Base-by-base conservation (phyloP, 805 yeast species). In the Diddensiella santjacobensis region DNA sequence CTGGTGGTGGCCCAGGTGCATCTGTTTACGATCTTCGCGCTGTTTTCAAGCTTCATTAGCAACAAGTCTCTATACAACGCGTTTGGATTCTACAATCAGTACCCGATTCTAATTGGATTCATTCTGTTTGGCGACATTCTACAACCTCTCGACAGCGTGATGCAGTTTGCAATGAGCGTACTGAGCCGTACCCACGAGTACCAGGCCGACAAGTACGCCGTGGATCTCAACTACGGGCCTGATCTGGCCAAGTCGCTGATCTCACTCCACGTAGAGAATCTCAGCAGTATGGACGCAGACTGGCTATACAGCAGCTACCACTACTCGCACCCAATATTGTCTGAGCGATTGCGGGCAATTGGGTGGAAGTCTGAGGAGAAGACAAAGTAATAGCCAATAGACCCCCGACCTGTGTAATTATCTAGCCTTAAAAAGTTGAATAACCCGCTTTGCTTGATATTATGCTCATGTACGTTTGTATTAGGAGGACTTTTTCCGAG, bases 121-220 rank as follows among this genome's bases (percentile, higher is more conserved):
- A 62, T 83, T 54, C 72, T 91, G 52, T 91, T 89, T 66, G 75
- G 77, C 53, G 95, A 88, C 61, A 72, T 89, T 52, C 75, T 86
- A 58, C 77, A 81, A 48, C 98, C 99, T 10, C 59, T 88, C 40
- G 89, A 84, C 61, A 78, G 86, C 53, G 64, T 79, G 19, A 65
- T 84, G 63, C 78, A 80, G 52, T 88, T 88, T 58, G 69, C 70
- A 18, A 76, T 79, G 75, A 84, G 87, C 64, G 67, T 80, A 44
- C 65, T 89, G 50, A 80, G 90, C 4, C 86, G 99, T 77, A 79
- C 80, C 57, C 85, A 84, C 58, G 99, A 93, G 70, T 93, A 83
- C 62, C 88, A 93, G 69, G 98, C 99, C 15, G 99, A 91, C 66
- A 80, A 75, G 53, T 89, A 77, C 64, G 96, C 98, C 15, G 81